Conservation (phyloP, 345 rosid species). For the Linum usitatissimum region DNA sequence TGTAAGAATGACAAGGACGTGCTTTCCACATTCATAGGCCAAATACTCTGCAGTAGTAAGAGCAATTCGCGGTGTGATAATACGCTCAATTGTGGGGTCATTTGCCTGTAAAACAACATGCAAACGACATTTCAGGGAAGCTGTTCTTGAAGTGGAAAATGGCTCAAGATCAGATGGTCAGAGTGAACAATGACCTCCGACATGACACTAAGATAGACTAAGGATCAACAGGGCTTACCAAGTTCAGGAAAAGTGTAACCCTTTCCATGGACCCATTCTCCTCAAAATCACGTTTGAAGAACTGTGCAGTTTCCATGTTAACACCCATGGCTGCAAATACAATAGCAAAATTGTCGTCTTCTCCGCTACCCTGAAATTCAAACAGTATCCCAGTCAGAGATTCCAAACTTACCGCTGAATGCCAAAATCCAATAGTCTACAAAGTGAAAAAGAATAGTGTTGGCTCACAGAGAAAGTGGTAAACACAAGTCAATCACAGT, state of each 20-base stretch:
- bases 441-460: too few relatives aligned
- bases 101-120: slow-evolving; percentile 50
- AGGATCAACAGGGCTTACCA: slow-evolving; percentile 30
- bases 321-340: slow-evolving; percentile 99
- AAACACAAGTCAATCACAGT: neutral
- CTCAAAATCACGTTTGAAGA: slow-evolving; percentile 96
- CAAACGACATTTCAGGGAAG: slow-evolving; percentile 3
- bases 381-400: too few relatives aligned
- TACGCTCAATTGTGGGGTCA: slow-evolving; percentile 96
- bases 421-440: too few relatives aligned
- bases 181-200: neutral
- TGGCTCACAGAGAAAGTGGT: neutral
- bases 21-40: slow-evolving; percentile 98
- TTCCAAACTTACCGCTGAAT: too few relatives aligned
- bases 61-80: slow-evolving; percentile 92
- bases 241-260: slow-evolving; percentile 83
- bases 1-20: slow-evolving; percentile 88
- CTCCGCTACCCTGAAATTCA: slow-evolving; percentile 42
- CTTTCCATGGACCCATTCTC: slow-evolving; percentile 99
- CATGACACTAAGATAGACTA: neutral
- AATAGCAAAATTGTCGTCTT: slow-evolving; percentile 93
- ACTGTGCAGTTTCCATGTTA: slow-evolving; percentile 97
- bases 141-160: neutral
- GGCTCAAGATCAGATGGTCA: neutral
- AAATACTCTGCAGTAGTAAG: slow-evolving; percentile 93